Base-by-base conservation (phyloP, 768 basidiomycete species). In the Polyporus arcularius region DNA sequence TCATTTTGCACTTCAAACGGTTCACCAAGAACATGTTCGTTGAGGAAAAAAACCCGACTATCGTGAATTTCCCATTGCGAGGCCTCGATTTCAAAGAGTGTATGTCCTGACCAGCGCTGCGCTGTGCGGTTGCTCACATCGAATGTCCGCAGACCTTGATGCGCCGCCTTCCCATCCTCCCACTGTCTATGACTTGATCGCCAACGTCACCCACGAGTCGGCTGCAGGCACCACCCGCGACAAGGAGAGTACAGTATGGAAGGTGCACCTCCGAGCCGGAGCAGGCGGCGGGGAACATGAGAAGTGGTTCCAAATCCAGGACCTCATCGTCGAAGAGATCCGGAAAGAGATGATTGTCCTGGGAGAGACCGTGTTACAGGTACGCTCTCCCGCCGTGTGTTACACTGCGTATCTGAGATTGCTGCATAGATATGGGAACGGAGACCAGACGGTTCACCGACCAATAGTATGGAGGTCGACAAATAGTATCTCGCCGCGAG, bases 31-130 rank as follows among this genome's bases (percentile, higher is more conserved):
- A 98, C 73, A 82, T 82, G 54, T 98, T 98, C 68, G 95, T 98
- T 6, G 96, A 98, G 74, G 97, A 99, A 74, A 97, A 97, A 76
- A 99, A 99, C 69, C 96, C 96, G 8, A 99, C 97, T 1, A 96
- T 99, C 62, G 92, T 99, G 66, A 99, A 96, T 71, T 99, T 97
- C 70, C 96, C 96, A 3, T 79, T 98, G 28, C 85, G 91, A 59
- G 96, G 96, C 4, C 82, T 98, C 18, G 96, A 99, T 74, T 89
- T 99, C 73, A 79, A 78, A 67, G 94, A 94, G 52, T 98, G 97
- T 97, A 73, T 68, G 94, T 79, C 8, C 40, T 21, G 15, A 11
- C 32, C 21, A 11, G 35, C 35, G 35, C 35, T 46, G 12, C 10
- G 30, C 28, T 43, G 55, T n/a, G 28, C 31, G 18, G 16, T 38